Percentiles rank a stretch among this genome's conserved stretches.
Evolutionary conservation across 805 yeast genomes (phyloP).

Genomic region (Dipodascus geniculatus): DNA sequence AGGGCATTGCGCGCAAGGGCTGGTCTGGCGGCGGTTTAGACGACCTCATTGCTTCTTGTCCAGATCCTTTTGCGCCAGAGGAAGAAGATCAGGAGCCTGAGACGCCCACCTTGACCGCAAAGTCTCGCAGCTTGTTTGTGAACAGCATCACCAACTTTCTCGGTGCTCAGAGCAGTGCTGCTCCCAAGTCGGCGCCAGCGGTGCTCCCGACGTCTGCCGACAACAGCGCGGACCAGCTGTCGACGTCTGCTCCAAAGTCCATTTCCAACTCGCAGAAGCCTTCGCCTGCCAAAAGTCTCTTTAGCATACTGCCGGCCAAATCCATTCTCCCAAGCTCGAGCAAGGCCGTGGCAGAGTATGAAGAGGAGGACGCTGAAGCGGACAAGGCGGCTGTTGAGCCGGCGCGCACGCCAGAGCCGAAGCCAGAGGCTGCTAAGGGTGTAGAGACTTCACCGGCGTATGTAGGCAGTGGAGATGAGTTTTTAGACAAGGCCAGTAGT

Average conservation of each 20-base stretch:
- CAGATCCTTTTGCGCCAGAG: conserved; percentile 44
- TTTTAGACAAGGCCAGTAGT: not conserved
- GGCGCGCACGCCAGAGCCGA: not conserved
- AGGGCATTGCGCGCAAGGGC: conserved; percentile 72
- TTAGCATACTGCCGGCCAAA: not conserved
- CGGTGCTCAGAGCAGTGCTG: not conserved
- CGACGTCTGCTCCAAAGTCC: no score
- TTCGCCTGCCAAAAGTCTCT: not conserved
- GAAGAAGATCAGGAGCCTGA: conserved; percentile 15
- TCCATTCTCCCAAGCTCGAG: not conserved
- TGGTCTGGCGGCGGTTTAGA: conserved; percentile 85
- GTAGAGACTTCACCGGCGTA: not conserved
- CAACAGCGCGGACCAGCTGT: not conserved
- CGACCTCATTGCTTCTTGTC: conserved; percentile 46
- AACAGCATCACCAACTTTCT: not conserved
- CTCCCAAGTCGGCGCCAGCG: not conserved
- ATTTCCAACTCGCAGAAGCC: not conserved
- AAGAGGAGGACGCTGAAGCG: not conserved
- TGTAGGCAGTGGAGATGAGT: not conserved
- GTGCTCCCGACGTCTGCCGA: not conserved
- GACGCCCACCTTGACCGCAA: not conserved
- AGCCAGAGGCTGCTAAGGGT: not conserved
- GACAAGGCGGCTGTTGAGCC: not conserved
- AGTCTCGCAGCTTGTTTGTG: not conserved
- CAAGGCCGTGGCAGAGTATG: not conserved